These are phyloP conservation scores for Solanum virginianum DNA, from an alignment of 257 asterid genomes.

Conservation along the genomic window DNA sequence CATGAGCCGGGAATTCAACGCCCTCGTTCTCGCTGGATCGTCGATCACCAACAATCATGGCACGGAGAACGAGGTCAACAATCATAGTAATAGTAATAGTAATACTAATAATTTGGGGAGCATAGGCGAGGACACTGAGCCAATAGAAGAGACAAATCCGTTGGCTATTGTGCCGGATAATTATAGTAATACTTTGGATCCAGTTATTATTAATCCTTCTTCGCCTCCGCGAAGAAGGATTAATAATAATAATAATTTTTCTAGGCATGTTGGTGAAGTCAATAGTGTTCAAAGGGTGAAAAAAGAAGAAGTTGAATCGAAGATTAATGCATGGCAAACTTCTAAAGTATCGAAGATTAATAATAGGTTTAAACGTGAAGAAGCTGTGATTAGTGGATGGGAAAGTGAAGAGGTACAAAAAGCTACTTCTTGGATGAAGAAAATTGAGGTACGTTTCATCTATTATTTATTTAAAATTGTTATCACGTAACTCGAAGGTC, in stretches of 20 bases:
- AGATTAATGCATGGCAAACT: slow-evolving; percentile 82
- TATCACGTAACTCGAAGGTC: too few relatives aligned
- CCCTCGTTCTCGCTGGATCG: slow-evolving; percentile 60
- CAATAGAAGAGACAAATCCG: slow-evolving; percentile 40
- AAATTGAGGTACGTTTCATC: slow-evolving; percentile 57
- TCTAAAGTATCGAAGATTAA: slow-evolving; percentile 74
- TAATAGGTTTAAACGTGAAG: slow-evolving; percentile 84
- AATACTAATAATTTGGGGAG: slow-evolving; percentile 21
- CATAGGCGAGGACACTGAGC: slow-evolving; percentile 48
- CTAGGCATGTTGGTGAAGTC: slow-evolving; percentile 1
- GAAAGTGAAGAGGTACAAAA: slow-evolving; percentile 83
- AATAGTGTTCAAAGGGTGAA: slow-evolving; percentile 46
- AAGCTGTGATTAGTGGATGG: slow-evolving; percentile 63
- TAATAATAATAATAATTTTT: neutral
- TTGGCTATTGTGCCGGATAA: slow-evolving; percentile 64
- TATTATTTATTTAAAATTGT: neutral
- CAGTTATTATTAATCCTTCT: slow-evolving; percentile 6
- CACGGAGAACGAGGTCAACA: slow-evolving; percentile 9
- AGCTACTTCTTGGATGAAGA: slow-evolving; percentile 88
- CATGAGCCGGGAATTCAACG: slow-evolving; percentile 78
- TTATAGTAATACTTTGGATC: slow-evolving; percentile 5
- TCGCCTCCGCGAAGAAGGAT: slow-evolving; percentile 8
- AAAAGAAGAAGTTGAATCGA: slow-evolving; percentile 81
- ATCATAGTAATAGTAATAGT: slow-evolving; percentile 3
- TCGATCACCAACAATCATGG: slow-evolving; percentile 18